Evolutionary conservation across 495 filamentous ascomycete species (phyloP), one percentile per base, ranked within the genome.

Genomic region (Penicillium longicatenatum): DNA sequence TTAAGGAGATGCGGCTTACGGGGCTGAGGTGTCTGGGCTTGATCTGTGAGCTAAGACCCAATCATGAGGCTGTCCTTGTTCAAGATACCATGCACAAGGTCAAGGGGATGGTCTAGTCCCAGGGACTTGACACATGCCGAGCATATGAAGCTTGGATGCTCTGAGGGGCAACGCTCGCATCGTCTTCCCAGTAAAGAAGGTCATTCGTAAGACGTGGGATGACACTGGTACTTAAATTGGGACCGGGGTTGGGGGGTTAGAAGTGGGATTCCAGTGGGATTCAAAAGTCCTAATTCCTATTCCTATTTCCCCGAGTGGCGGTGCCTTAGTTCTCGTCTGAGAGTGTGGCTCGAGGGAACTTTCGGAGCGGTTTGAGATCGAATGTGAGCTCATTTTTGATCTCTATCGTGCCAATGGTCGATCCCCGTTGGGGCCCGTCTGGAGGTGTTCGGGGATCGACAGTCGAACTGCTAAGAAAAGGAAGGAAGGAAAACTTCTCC

Each of bases 1-100:
- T 33, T 49, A 24, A 21, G 20, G 46, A 49, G 46, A 33, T 49
- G 46, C 46, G 46, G 46, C 29, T 29, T 33, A 49, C 26, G 46
- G 46, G 24, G 24, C 22, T 49, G 42, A 45, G 21, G 4, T 39
- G 37, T 11, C 37, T 4, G 16, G 37, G 37, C 37, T 17, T 39
- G 16, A 16, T 39, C 37, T 22, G 19, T 12, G 11, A 3, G 19
- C 24, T 4, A 12, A 8, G 46, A 21, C n/a, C 46, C 46, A 49
- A 45, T 45, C 21, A 45, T 20, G 22, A 7, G 19, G 7, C 19
- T 8, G 19, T 19, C 16, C 41, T 7, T n/a, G 35, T 39, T 39
- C 35, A 12, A 39, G 35, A 26, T 26, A 26, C 26, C 26, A 26
- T 26, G 26, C 26, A 26, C 26, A 26, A 26, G 3, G 26, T 26